Percentiles rank a stretch among this genome's conserved stretches.
Conservation (phyloP, 2,329 filamentous ascomycete genomes). For the Aureobasidium lini region DNA sequence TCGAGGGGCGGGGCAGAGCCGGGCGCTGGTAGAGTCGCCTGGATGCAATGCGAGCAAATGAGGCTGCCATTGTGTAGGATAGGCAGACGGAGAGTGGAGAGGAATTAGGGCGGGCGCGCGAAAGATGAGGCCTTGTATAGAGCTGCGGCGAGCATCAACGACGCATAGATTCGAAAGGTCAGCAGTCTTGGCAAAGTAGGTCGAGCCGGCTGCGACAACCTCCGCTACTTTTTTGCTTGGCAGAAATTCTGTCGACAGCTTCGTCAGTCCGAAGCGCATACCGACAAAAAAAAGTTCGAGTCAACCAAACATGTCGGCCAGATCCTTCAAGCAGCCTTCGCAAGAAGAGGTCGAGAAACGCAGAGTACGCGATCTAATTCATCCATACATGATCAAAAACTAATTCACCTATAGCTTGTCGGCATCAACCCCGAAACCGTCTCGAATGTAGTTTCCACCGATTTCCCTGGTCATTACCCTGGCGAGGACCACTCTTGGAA, state of each 20-base stretch:
- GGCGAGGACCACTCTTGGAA: constrained; percentile 82
- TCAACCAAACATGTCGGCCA: constrained; percentile 6
- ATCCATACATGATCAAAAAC: background rate
- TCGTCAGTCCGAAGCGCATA: background rate
- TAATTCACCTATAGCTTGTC: constrained; percentile 49
- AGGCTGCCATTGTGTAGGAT: constrained; percentile 51
- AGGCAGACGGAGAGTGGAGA: constrained; percentile 15
- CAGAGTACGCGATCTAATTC: constrained; percentile 24
- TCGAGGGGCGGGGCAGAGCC: constrained; percentile 34
- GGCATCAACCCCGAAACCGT: constrained; percentile 86
- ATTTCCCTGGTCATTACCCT: constrained; percentile 85
- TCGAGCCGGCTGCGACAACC: too few species aligned
- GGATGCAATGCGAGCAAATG: constrained; percentile 64
- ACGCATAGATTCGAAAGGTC: constrained; percentile 6
- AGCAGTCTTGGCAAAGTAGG: background rate
- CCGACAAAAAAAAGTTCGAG: background rate
- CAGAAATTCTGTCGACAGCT: background rate
- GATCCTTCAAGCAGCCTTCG: constrained; percentile 12
- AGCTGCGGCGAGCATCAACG: constrained; percentile 4
- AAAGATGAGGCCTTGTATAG: background rate
- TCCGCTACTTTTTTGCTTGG: background rate
- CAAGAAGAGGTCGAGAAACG: constrained; percentile 54
- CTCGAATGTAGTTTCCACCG: constrained; percentile 77
- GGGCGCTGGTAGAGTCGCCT: constrained; percentile 58
- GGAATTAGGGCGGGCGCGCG: constrained; percentile 3